Evolutionary conservation across 1,139 yeast genomes (phyloP).

Genomic region (Geotrichum australiense): DNA sequence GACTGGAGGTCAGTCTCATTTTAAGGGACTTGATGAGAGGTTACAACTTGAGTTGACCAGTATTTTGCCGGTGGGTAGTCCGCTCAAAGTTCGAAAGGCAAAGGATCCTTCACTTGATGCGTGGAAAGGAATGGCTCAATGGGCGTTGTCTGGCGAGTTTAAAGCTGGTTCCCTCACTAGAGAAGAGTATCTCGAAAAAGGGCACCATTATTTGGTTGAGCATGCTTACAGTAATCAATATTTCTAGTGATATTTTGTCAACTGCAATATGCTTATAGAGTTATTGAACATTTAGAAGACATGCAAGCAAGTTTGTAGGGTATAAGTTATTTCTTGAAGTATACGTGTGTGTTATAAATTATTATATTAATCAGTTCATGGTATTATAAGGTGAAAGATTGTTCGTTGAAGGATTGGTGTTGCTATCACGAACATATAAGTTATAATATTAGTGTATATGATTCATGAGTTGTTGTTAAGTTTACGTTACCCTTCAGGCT

Average conservation of each 20-base stretch:
- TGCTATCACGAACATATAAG: too few relatives aligned
- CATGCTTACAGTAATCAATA: slow-evolving; percentile 64
- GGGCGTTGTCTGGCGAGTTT: slow-evolving; percentile 51
- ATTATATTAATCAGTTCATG: too few relatives aligned
- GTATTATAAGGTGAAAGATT: too few relatives aligned
- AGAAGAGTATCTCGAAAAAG: slow-evolving; percentile 79
- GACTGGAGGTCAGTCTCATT: slow-evolving; percentile 76
- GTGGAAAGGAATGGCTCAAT: slow-evolving; percentile 91
- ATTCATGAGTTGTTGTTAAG: too few relatives aligned
- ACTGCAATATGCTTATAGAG: not conserved
- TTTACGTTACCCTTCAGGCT: too few relatives aligned
- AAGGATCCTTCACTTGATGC: slow-evolving; percentile 67
- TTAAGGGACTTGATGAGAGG: slow-evolving; percentile 62
- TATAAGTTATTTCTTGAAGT: too few relatives aligned
- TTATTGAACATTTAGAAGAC: not conserved
- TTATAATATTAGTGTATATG: too few relatives aligned
- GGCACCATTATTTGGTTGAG: slow-evolving; percentile 83
- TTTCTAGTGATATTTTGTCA: slow-evolving; percentile 3
- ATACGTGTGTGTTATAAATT: too few relatives aligned
- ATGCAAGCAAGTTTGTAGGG: too few relatives aligned
- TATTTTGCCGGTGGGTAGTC: slow-evolving; percentile 63
- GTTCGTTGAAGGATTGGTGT: too few relatives aligned
- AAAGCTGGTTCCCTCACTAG: slow-evolving; percentile 50
- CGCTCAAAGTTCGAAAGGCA: slow-evolving; percentile 58
- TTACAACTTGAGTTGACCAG: slow-evolving; percentile 57